Percentiles rank a stretch among this genome's conserved stretches.
phyloP scores from a whole-genome alignment of 345 rosid species.

The Eutrema heterophyllum region DNA sequence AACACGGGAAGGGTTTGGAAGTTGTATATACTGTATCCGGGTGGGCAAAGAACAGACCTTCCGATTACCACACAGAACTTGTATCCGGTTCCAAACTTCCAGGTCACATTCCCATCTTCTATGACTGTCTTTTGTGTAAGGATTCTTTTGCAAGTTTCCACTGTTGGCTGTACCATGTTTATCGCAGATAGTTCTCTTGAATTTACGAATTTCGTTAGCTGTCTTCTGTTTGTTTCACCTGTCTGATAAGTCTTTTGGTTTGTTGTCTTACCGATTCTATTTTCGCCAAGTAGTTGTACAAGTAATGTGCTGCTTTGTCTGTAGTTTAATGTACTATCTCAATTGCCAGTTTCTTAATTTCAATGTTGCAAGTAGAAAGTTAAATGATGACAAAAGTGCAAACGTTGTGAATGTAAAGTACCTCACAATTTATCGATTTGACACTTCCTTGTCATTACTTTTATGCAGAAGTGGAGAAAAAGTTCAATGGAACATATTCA shows the following conservation, averaged over 20 bases:
- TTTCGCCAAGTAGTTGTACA: no score
- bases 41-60: conserved; percentile 64
- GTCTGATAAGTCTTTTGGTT: background rate
- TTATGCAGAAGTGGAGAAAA: conserved; percentile 69
- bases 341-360: no score
- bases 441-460: conserved; percentile 10
- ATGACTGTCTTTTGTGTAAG: background rate
- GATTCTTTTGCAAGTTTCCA: background rate
- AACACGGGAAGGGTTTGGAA: conserved; percentile 49
- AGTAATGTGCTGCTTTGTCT: no score
- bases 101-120: conserved; percentile 42
- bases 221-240: background rate
- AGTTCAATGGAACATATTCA: conserved; percentile 59
- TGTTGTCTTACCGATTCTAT: no score
- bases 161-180: background rate
- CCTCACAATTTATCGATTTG: background rate
- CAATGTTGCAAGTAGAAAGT: no score
- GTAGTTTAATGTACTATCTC: no score
- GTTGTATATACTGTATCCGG: conserved; percentile 77
- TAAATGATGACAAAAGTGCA: no score
- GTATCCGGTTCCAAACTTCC: conserved; percentile 61
- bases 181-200: background rate
- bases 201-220: background rate
- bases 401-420: background rate
- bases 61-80: conserved; percentile 56